phyloP scores from a whole-genome alignment of 176 grass and related monocot species.

The Aechmea fasciata region DNA sequence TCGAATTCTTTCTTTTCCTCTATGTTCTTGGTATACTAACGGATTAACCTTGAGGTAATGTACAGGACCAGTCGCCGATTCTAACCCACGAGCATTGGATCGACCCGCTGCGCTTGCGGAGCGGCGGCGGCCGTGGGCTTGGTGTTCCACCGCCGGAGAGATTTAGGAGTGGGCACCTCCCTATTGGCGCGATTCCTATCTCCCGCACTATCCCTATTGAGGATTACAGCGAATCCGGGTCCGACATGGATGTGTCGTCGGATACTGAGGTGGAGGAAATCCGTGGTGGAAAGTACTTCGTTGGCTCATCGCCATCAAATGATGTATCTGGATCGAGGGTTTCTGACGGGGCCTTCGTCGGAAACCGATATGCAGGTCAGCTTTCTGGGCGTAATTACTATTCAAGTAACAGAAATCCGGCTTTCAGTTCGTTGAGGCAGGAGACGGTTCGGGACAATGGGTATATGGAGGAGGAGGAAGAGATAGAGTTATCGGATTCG shows the following conservation, averaged over 20 bases:
- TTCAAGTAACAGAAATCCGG: slow-evolving; percentile 81
- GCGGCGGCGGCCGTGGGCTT: slow-evolving; percentile 22
- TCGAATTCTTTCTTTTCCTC: background rate
- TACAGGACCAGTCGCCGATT: slow-evolving; percentile 15
- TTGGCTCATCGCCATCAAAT: slow-evolving; percentile 55
- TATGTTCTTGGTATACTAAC: background rate
- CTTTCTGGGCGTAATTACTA: slow-evolving; percentile 44
- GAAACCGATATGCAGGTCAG: slow-evolving; percentile 27
- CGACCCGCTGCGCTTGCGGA: slow-evolving; percentile 38
- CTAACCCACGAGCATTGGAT: slow-evolving; percentile 34
- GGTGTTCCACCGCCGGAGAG: slow-evolving; percentile 85
- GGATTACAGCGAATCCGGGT: slow-evolving; percentile 48
- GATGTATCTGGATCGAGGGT: slow-evolving; percentile 10
- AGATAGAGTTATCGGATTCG: slow-evolving; percentile 50
- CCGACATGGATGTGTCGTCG: slow-evolving; percentile 88
- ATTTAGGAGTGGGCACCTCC: slow-evolving; percentile 76
- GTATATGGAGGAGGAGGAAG: slow-evolving; percentile 46
- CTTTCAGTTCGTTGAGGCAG: slow-evolving; percentile 67
- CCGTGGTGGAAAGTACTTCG: slow-evolving; percentile 55
- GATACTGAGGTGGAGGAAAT: slow-evolving; percentile 55
- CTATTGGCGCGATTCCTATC: slow-evolving; percentile 39
- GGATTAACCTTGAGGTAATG: background rate
- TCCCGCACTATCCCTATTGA: slow-evolving; percentile 32
- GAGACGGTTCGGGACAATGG: slow-evolving; percentile 30
- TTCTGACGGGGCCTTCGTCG: background rate